Percentiles rank a stretch among this genome's conserved stretches.
Conservation (phyloP, 495 filamentous ascomycete genomes). For the Penicillium atrosanguineum region DNA sequence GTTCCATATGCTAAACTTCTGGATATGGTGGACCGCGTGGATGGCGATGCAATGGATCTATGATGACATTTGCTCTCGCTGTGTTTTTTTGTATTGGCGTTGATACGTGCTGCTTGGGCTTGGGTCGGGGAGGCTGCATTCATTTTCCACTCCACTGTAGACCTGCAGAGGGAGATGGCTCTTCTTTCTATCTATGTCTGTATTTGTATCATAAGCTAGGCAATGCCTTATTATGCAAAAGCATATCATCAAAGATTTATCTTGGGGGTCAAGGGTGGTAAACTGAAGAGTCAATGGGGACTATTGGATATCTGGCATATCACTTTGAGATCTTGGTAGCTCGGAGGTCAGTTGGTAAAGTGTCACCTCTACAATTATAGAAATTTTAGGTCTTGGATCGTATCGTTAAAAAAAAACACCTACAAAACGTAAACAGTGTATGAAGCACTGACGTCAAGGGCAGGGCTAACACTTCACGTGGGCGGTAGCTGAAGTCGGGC, state of each 20-base stretch:
- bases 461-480: constrained; percentile 28
- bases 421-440: background rate
- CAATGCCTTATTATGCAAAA: background rate
- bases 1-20: constrained; percentile 84
- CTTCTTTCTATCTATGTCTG: constrained; percentile 1
- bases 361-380: too few relatives aligned
- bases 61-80: constrained; percentile 15
- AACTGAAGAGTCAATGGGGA: background rate
- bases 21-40: constrained; percentile 52
- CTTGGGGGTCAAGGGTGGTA: background rate
- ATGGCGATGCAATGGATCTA: constrained; percentile 56
- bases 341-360: too few relatives aligned
- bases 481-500: constrained; percentile 21
- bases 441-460: constrained; percentile 14
- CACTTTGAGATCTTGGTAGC: too few relatives aligned
- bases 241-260: background rate
- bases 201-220: constrained; percentile 11
- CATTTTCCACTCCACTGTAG: background rate
- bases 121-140: constrained; percentile 7
- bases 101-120: constrained; percentile 5
- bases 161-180: background rate
- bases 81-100: constrained; percentile 11
- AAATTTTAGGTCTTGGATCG: too few relatives aligned
- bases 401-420: background rate
- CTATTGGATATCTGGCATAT: too few relatives aligned